A percentile compares a stretch with the other conserved stretches of the same genome.
These are phyloP conservation scores for Auriscalpium vulgare DNA, from an alignment of 768 basidiomycete species.

Conservation along the genomic window DNA sequence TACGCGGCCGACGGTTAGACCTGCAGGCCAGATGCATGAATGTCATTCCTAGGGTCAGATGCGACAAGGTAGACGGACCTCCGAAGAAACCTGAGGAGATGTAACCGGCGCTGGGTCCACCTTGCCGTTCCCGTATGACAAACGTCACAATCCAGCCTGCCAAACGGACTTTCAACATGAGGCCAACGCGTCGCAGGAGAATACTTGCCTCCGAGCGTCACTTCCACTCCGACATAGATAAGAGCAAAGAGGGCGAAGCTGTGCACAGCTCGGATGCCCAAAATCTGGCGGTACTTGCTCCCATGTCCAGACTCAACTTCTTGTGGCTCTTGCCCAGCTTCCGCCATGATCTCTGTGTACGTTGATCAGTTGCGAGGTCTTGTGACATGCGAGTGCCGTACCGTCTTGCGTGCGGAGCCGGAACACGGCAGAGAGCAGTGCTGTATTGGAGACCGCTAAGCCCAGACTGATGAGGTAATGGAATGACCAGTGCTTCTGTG, in stretches of 20 bases:
- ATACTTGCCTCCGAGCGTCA: slow-evolving; percentile 31
- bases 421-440: slow-evolving; percentile 19
- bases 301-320: slow-evolving; percentile 23
- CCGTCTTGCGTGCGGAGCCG: slow-evolving; percentile 23
- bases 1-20: slow-evolving; percentile 10
- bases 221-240: slow-evolving; percentile 37
- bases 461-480: slow-evolving; percentile 35
- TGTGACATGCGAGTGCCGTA: slow-evolving; percentile 5
- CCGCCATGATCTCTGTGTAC: slow-evolving; percentile 20
- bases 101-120: slow-evolving; percentile 32
- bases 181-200: not conserved
- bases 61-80: slow-evolving; percentile 9
- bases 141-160: slow-evolving; percentile 42
- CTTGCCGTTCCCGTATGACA: slow-evolving; percentile 30
- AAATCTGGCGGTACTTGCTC: slow-evolving; percentile 27
- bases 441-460: slow-evolving; percentile 15
- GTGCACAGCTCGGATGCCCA: slow-evolving; percentile 28
- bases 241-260: slow-evolving; percentile 30
- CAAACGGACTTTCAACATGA: not conserved
- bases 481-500: slow-evolving; percentile 29
- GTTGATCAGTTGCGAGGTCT: not conserved
- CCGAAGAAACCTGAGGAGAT: slow-evolving; percentile 37
- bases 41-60: not conserved
- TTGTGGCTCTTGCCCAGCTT: slow-evolving; percentile 20
- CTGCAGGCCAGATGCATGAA: not conserved